phyloP scores from a whole-genome alignment of 1,139 yeast genomes.

The Pneumocystis wakefieldiae region DNA sequence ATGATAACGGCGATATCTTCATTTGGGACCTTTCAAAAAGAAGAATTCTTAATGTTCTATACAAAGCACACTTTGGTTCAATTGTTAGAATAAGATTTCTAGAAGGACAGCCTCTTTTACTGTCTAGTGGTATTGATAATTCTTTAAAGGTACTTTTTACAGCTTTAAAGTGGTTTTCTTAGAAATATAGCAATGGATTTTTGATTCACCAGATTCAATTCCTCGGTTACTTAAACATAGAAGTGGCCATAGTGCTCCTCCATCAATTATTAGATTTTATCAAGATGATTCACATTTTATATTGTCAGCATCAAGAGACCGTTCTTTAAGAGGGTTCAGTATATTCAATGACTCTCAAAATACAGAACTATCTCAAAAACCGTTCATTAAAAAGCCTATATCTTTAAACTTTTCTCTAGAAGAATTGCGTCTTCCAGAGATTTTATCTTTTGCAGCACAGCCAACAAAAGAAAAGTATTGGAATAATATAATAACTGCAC shows the following conservation, averaged over 20 bases:
- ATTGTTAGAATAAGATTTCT: conserved; percentile 61
- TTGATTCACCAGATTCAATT: conserved; percentile 73
- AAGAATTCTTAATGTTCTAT: conserved; percentile 58
- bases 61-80: conserved; percentile 56
- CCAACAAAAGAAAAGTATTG: conserved; percentile 76
- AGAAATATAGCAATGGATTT: conserved; percentile 50
- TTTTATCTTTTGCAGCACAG: conserved; percentile 56
- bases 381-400: conserved; percentile 29
- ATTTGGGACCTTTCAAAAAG: conserved; percentile 69
- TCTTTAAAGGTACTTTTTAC: conserved; percentile 34
- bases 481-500: conserved; percentile 91
- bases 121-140: conserved; percentile 90
- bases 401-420: conserved; percentile 44
- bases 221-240: conserved; percentile 86
- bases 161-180: not conserved
- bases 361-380: conserved; percentile 75
- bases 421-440: conserved; percentile 53
- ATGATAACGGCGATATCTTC: conserved; percentile 64
- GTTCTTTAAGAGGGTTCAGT: conserved; percentile 80
- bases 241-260: conserved; percentile 95
- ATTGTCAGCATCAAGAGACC: conserved; percentile 76
- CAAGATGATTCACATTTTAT: conserved; percentile 70
- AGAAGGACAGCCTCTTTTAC: conserved; percentile 81
- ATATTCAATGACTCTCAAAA: conserved; percentile 93
- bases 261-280: conserved; percentile 62